Percentiles rank a stretch among this genome's conserved stretches.
Evolutionary conservation across 768 basidiomycete genomes (phyloP).

Genomic region (Pleurotus tuber-regium): DNA sequence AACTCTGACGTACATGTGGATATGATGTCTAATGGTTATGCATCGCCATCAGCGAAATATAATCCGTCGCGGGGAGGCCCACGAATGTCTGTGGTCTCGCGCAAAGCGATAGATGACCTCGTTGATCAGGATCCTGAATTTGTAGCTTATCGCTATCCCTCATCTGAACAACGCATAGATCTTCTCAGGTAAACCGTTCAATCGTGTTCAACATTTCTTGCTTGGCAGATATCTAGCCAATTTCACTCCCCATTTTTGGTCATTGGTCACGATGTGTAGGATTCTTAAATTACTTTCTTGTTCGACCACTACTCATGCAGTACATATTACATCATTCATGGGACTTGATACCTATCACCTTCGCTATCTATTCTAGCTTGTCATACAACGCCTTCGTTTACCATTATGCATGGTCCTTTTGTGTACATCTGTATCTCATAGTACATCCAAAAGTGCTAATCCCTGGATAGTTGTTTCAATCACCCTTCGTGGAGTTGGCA

Average conservation of each 20-base stretch:
- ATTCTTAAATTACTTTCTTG: neutral
- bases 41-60: slow-evolving; percentile 49
- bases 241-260: neutral
- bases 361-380: neutral
- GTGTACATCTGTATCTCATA: slow-evolving; percentile 6
- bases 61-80: slow-evolving; percentile 38
- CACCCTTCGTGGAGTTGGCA: too few species aligned
- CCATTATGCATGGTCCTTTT: neutral
- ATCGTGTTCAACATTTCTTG: neutral
- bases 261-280: neutral
- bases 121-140: slow-evolving; percentile 87
- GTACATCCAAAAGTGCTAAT: too few species aligned
- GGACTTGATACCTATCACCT: neutral
- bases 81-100: slow-evolving; percentile 63
- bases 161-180: slow-evolving; percentile 66
- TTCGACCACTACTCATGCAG: neutral
- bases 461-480: too few species aligned
- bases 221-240: slow-evolving; percentile 2
- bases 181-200: slow-evolving; percentile 42
- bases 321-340: neutral
- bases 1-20: slow-evolving; percentile 44
- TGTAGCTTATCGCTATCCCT: slow-evolving; percentile 86
- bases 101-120: slow-evolving; percentile 72
- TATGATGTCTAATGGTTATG: slow-evolving; percentile 38
- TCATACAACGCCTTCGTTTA: neutral